Conservation (phyloP, 129 eudicot species). For the Artemisia annua region DNA sequence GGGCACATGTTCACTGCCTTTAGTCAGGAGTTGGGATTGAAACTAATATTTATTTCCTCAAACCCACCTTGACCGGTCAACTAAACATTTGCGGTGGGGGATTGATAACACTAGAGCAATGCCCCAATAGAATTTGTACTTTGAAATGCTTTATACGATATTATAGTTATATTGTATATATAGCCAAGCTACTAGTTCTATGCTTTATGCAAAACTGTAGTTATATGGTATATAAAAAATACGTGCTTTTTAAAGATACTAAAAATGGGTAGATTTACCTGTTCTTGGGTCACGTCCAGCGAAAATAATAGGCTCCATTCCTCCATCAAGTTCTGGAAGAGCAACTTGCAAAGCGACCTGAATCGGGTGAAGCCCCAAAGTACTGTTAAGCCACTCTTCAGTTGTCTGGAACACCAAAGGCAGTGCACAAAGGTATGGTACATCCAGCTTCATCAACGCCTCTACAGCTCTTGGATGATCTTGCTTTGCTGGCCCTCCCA, state of each 20-base stretch:
- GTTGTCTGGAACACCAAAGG: slow-evolving; percentile 99
- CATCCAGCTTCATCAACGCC: slow-evolving; percentile 94
- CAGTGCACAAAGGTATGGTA: slow-evolving; percentile 89
- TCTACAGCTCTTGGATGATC: slow-evolving; percentile 95
- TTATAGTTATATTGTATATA: neutral
- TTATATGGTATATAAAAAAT: neutral
- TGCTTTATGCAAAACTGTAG: neutral
- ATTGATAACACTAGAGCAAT: too few species aligned
- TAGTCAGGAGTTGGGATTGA: too few species aligned
- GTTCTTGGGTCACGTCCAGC: slow-evolving; percentile 97
- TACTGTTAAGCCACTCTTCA: slow-evolving; percentile 97
- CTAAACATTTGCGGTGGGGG: too few species aligned
- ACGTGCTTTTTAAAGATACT: neutral
- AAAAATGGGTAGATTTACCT: slow-evolving; percentile 39
- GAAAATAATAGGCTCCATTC: slow-evolving; percentile 97
- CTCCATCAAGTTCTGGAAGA: slow-evolving; percentile 98
- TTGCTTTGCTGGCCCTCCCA: slow-evolving; percentile 99
- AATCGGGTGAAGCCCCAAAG: slow-evolving; percentile 97
- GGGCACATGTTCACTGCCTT: too few species aligned
- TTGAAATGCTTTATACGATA: neutral
- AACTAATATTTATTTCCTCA: too few species aligned
- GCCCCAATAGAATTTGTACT: neutral
- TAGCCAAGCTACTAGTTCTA: neutral
- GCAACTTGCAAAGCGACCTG: slow-evolving; percentile 99
- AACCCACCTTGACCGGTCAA: too few species aligned